phyloP scores from a whole-genome alignment of 2,329 filamentous ascomycete genomes.

The Verticillium nubilum region DNA sequence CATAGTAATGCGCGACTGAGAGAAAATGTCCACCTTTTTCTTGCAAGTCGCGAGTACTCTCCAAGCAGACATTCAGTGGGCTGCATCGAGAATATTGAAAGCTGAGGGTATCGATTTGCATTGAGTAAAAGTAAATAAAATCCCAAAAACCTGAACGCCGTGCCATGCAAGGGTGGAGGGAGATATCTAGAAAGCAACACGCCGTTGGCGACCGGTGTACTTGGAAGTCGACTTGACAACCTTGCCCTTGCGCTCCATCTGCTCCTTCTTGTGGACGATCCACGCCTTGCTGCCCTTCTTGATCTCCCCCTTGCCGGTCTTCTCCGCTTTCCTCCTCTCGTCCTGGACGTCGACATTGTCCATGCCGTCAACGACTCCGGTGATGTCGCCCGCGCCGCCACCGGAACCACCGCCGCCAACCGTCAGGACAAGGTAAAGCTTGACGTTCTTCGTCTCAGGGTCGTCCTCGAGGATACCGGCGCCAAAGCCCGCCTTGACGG shows the following conservation, averaged over 20 bases:
- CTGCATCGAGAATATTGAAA: no score
- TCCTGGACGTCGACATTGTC: constrained; percentile 81
- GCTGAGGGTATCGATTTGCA: constrained; percentile 10
- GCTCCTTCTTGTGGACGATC: constrained; percentile 83
- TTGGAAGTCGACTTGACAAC: constrained; percentile 88
- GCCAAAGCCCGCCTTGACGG: constrained; percentile 90
- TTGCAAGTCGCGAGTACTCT: no score
- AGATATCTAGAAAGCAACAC: constrained; percentile 60
- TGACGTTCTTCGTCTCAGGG: constrained; percentile 90
- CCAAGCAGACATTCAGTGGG: no score
- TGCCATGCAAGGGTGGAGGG: constrained; percentile 8
- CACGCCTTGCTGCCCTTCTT: constrained; percentile 82
- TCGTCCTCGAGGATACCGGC: constrained; percentile 94
- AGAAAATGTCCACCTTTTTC: not conserved
- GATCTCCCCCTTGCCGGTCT: constrained; percentile 43
- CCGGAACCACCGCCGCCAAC: constrained; percentile 60
- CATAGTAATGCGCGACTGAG: no score
- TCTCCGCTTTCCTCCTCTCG: constrained; percentile 46
- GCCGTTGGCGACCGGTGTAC: constrained; percentile 87
- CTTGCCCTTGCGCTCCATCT: constrained; percentile 93
- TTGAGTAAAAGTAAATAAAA: constrained; percentile 5
- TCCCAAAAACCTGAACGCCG: constrained; percentile 14
- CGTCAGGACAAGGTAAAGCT: constrained; percentile 92
- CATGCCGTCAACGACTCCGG: constrained; percentile 83
- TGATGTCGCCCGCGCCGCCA: constrained; percentile 70